phyloP scores from a whole-genome alignment of 129 eudicot genomes.

The Glebionis coronaria region DNA sequence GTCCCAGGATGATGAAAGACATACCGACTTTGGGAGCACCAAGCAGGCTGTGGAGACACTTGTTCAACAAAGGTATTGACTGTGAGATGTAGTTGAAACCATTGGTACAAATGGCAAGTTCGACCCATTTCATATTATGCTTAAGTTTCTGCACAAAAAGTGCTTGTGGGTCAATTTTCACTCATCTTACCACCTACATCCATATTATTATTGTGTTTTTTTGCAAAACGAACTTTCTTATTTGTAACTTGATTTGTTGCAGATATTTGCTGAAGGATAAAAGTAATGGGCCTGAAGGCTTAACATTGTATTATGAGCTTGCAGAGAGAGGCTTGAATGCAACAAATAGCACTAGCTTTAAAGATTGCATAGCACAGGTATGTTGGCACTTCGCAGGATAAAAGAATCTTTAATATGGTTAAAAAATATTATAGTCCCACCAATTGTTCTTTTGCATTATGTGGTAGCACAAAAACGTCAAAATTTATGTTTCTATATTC shows the following conservation, averaged over 20 bases:
- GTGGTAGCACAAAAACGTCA: not conserved
- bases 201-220: too few species aligned
- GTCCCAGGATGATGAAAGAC: constrained; percentile 65
- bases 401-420: too few species aligned
- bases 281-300: constrained; percentile 90
- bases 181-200: too few species aligned
- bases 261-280: constrained; percentile 90
- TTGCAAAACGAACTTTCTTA: constrained; percentile 12
- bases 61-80: constrained; percentile 79
- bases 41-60: constrained; percentile 78
- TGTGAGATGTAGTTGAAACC: not conserved
- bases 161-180: too few species aligned
- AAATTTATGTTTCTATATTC: not conserved
- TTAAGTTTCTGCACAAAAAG: too few species aligned
- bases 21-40: constrained; percentile 57
- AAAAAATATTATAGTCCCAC: not conserved
- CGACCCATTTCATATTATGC: too few species aligned
- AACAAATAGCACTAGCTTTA: constrained; percentile 41
- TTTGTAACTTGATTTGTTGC: constrained; percentile 16
- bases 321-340: constrained; percentile 88
- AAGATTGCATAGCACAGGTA: constrained; percentile 72
- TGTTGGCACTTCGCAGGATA: not conserved
- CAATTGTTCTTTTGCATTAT: not conserved
- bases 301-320: constrained; percentile 67
- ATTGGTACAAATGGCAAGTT: not conserved